Percentiles rank a stretch among this genome's conserved stretches.
These are phyloP conservation scores for Suaeda aralocaspica DNA, from an alignment of 148 eudicot genomes.

Conservation along the genomic window DNA sequence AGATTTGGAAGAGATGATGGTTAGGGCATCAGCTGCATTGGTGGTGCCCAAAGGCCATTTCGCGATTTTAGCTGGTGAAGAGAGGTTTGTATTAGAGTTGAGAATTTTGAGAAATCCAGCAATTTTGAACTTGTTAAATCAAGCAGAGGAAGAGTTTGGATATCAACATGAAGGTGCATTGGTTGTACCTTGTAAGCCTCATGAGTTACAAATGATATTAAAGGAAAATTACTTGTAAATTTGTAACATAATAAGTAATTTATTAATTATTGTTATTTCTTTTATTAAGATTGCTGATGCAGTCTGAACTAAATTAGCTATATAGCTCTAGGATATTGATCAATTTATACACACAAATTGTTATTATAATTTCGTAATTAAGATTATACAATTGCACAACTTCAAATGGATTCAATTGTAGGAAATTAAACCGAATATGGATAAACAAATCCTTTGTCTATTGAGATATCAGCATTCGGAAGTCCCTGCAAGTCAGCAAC, in stretches of 20 bases:
- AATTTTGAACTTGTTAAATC: slow-evolving; percentile 36
- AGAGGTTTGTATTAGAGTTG: slow-evolving; percentile 40
- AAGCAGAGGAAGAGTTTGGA: slow-evolving; percentile 52
- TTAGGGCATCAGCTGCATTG: background rate
- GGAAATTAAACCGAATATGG: no score
- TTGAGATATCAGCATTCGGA: background rate
- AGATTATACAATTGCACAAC: no score
- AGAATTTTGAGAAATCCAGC: slow-evolving; percentile 32
- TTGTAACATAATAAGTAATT: no score
- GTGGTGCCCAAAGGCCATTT: slow-evolving; percentile 42
- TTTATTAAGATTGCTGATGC: no score
- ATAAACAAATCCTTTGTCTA: background rate
- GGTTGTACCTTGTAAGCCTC: slow-evolving; percentile 43
- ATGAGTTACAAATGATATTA: slow-evolving; percentile 44
- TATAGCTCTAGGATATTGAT: no score
- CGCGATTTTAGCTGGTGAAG: slow-evolving; percentile 27
- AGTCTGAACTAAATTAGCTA: no score
- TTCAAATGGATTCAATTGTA: no score
- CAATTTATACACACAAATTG: no score
- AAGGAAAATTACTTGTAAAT: background rate
- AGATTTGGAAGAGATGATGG: background rate
- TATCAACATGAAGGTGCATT: slow-evolving; percentile 43
- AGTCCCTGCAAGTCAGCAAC: background rate
- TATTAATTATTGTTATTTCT: no score
- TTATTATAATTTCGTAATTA: no score